Evolutionary conservation across 352 stramenopile genomes (phyloP), one percentile per base, ranked within the genome.

Genomic region (Phytophthora multivora): DNA sequence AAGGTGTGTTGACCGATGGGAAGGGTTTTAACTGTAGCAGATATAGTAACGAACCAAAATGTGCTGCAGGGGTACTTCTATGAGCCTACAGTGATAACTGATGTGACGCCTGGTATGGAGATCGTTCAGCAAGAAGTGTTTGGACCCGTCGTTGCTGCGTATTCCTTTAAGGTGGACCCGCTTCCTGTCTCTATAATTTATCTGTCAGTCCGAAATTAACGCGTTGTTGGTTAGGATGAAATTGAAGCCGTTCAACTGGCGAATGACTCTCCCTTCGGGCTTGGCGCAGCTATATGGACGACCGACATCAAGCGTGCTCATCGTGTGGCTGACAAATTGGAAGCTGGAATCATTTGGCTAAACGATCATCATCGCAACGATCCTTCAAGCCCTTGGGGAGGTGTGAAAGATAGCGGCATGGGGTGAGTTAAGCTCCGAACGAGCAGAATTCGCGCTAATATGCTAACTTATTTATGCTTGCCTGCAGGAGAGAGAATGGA

Each of bases 41-140:
- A 4, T 28, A 15, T 49, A 6, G 10, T 19, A 42, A 60, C 43
- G 36, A 5, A 51, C 15, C 16, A n/a, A 51, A 26, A 21, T 26
- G 30, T 59, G 12, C 4, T 56, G 41, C 15, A 79, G 69, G 79
- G 87, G 40, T 91, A 96, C 48, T 99, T 97, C 65, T 98, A 96
- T 75, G 63, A 87, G 53, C 93, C 96, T 3, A 98, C 93, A 1
- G 82, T 99, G 48, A 70, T 99, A 19, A 91, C 71, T 18, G 68
- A 89, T 52, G 69, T 88, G 41, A 75, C 62, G 10, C 55, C 66
- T 30, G 71, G 77, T 54, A 91, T 90, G 78, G 89, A 81, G 43
- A 95, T 97, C 50, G 86, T 87, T 0, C 71, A 83, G 61, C 71
- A 97, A 66, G 90, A 97, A 68, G 80, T 97, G 5, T 97, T 97